A percentile compares a stretch with the other conserved stretches of the same genome.
Evolutionary conservation across 2,329 filamentous ascomycete species (phyloP).

Genomic region (Cladosporium sp.): DNA sequence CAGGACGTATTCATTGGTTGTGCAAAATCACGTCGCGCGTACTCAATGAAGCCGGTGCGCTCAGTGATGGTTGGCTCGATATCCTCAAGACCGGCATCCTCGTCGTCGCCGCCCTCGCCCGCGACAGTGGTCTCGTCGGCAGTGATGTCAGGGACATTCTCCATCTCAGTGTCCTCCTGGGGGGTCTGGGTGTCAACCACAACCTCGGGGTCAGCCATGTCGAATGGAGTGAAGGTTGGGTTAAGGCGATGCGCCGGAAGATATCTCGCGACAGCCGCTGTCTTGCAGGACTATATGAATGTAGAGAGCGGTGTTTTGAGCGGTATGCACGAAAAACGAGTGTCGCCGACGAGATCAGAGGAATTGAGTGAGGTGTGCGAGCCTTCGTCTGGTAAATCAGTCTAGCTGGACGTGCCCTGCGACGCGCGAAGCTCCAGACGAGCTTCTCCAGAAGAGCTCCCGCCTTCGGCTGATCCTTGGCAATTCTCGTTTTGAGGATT

Average conservation of each 20-base stretch:
- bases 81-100: slow-evolving; percentile 36
- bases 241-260: slow-evolving; percentile 4
- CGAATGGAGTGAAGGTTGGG: neutral
- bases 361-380: too few species aligned
- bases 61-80: slow-evolving; percentile 39
- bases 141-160: slow-evolving; percentile 28
- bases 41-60: slow-evolving; percentile 44
- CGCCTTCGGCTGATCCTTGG: too few species aligned
- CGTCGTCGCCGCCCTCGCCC: slow-evolving; percentile 24
- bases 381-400: too few species aligned
- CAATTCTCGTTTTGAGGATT: too few species aligned
- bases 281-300: too few species aligned
- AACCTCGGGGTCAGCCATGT: slow-evolving; percentile 30
- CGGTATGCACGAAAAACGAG: too few species aligned
- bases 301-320: too few species aligned
- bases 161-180: slow-evolving; percentile 41
- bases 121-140: slow-evolving; percentile 13
- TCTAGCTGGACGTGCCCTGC: too few species aligned
- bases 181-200: slow-evolving; percentile 23
- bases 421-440: too few species aligned
- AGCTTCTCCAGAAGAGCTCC: too few species aligned
- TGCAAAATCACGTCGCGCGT: slow-evolving; percentile 17
- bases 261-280: neutral
- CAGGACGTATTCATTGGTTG: neutral
- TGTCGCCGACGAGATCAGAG: too few species aligned